phyloP scores from a whole-genome alignment of 345 rosid genomes.

The Kernera saxatilis region DNA sequence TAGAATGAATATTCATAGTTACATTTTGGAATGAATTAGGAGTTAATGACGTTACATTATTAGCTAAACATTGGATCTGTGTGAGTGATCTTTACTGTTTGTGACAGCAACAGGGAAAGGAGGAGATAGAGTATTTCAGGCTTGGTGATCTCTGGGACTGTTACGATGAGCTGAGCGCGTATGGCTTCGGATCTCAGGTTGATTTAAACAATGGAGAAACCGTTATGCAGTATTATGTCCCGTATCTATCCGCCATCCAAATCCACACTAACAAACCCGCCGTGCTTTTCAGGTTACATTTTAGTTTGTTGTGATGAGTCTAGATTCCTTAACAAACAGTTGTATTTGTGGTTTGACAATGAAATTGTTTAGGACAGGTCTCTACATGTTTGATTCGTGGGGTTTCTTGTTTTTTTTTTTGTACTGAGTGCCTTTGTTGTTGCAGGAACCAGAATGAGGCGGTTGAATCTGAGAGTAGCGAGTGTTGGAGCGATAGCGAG shows the following conservation, averaged over 20 bases:
- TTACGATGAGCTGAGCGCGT: conserved; percentile 73
- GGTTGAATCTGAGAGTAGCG: conserved; percentile 49
- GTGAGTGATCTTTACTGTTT: conserved; percentile 33
- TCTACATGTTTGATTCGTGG: not conserved
- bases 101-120: conserved; percentile 49
- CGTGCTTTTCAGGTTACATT: conserved; percentile 43
- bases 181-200: conserved; percentile 49
- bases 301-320: not conserved
- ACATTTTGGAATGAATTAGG: not conserved
- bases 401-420: not conserved
- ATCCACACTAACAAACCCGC: conserved; percentile 44
- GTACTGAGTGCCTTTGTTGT: not conserved
- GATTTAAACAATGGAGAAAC: conserved; percentile 31
- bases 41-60: not conserved
- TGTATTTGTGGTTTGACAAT: not conserved
- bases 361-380: not conserved
- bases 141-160: conserved; percentile 69
- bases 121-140: conserved; percentile 43
- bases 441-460: conserved; percentile 36
- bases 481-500: conserved; percentile 59
- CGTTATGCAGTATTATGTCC: conserved; percentile 56
- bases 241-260: conserved; percentile 70
- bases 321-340: not conserved
- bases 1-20: not conserved
- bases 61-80: not conserved